Conservation (phyloP, 2,329 filamentous ascomycete species). For the Penicillium decumbens region DNA sequence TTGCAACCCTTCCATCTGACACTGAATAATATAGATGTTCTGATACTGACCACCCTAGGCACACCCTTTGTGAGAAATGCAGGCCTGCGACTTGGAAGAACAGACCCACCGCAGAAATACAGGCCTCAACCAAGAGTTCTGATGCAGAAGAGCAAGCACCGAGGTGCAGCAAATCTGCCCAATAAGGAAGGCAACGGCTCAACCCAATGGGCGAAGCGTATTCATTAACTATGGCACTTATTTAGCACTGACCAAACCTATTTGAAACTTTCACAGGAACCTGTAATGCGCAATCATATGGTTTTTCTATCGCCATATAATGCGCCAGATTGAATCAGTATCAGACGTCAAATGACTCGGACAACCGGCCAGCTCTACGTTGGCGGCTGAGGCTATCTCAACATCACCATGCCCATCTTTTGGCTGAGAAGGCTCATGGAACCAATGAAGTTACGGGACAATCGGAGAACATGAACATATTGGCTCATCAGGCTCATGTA, state of each 20-base stretch:
- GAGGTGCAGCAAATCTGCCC: background rate
- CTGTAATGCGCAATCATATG: slow-evolving; percentile 59
- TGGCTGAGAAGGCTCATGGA: too few relatives aligned
- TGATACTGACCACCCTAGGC: too few relatives aligned
- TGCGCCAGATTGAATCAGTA: slow-evolving; percentile 50
- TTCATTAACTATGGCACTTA: slow-evolving; percentile 35
- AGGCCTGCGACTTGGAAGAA: too few relatives aligned
- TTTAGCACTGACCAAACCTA: background rate
- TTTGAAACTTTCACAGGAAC: slow-evolving; percentile 44
- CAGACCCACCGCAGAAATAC: too few relatives aligned
- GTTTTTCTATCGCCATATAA: slow-evolving; percentile 59
- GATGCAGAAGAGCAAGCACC: background rate
- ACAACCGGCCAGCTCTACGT: slow-evolving; percentile 58
- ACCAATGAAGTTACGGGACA: too few relatives aligned
- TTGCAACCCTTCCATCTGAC: too few relatives aligned
- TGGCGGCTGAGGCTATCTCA: slow-evolving; percentile 19
- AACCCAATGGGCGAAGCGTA: slow-evolving; percentile 39
- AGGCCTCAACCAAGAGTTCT: background rate
- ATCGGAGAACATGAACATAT: too few relatives aligned
- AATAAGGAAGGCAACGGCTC: slow-evolving; percentile 35
- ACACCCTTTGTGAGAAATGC: too few relatives aligned
- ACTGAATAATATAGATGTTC: too few relatives aligned
- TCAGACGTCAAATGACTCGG: slow-evolving; percentile 55
- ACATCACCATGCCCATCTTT: too few relatives aligned
- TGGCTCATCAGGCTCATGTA: too few relatives aligned